phyloP scores from a whole-genome alignment of 768 basidiomycete genomes.

The Lactarius hatsudake region DNA sequence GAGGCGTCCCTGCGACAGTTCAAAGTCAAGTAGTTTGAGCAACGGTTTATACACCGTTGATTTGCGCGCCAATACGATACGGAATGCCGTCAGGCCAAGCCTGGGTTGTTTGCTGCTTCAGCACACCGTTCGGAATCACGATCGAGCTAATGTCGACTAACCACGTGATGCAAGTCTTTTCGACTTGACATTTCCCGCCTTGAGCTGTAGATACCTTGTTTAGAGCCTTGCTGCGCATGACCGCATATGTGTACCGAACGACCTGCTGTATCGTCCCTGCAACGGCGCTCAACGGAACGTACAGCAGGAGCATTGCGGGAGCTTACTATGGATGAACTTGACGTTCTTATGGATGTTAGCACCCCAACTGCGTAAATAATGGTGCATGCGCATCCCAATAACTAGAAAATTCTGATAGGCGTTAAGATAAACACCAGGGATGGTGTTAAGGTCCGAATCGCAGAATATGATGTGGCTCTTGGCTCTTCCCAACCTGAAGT shows the following conservation, averaged over 20 bases:
- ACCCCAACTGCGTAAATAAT: constrained; percentile 69
- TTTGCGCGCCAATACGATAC: constrained; percentile 55
- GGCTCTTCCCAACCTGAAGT: constrained; percentile 60
- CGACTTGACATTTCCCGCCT: constrained; percentile 43
- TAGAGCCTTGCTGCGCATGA: constrained; percentile 47
- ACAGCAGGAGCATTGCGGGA: constrained; percentile 1
- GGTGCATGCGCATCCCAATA: constrained; percentile 82
- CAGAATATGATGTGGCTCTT: constrained; percentile 79
- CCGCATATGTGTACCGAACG: constrained; percentile 53
- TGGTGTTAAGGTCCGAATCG: constrained; percentile 67
- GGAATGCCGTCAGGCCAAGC: constrained; percentile 81
- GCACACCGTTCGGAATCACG: constrained; percentile 1
- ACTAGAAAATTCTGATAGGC: constrained; percentile 84
- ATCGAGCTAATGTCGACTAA: constrained; percentile 35
- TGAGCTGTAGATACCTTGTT: constrained; percentile 41
- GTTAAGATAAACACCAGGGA: constrained; percentile 65
- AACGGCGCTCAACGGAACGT: background rate
- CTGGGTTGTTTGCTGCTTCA: constrained; percentile 39
- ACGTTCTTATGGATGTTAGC: constrained; percentile 42
- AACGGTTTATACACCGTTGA: constrained; percentile 48
- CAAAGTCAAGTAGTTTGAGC: constrained; percentile 48
- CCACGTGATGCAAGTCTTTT: constrained; percentile 59
- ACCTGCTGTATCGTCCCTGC: constrained; percentile 62
- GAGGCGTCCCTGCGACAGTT: constrained; percentile 48
- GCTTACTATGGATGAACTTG: constrained; percentile 56